phyloP scores from a whole-genome alignment of 1,284 basidiomycete species.

The Chondrostereum purpureum region DNA sequence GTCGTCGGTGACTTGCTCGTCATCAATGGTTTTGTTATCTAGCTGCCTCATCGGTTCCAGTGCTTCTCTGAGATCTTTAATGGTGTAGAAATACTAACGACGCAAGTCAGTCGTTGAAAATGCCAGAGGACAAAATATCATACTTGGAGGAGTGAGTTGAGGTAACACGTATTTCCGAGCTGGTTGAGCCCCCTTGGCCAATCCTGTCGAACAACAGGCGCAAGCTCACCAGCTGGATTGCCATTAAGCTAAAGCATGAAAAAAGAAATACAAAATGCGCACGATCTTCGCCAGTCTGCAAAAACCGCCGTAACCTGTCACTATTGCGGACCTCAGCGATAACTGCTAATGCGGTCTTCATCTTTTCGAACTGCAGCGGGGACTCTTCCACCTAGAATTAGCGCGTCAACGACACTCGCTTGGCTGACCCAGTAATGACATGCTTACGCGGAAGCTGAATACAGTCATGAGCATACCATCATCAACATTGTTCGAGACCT shows the following conservation, averaged over 20 bases:
- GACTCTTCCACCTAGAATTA: constrained; percentile 74
- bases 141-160: constrained; percentile 82
- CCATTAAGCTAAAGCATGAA: neutral
- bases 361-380: constrained; percentile 52
- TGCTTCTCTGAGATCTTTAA: constrained; percentile 77
- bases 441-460: constrained; percentile 65
- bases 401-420: neutral
- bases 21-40: constrained; percentile 49
- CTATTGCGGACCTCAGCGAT: constrained; percentile 73
- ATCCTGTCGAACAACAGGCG: constrained; percentile 46
- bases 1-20: constrained; percentile 70
- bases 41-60: constrained; percentile 57
- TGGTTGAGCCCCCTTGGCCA: constrained; percentile 86
- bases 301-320: constrained; percentile 58
- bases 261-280: constrained; percentile 25
- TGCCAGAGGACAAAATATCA: neutral
- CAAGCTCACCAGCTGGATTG: constrained; percentile 54
- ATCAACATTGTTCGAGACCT: constrained; percentile 63
- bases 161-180: constrained; percentile 89
- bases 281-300: constrained; percentile 69
- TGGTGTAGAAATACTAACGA: constrained; percentile 88
- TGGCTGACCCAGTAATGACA: no score
- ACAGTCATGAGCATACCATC: constrained; percentile 73
- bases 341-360: constrained; percentile 60
- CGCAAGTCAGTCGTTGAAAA: constrained; percentile 8